Base-by-base conservation (phyloP, 495 filamentous ascomycete genomes). In the Sordaria brevicollis region DNA sequence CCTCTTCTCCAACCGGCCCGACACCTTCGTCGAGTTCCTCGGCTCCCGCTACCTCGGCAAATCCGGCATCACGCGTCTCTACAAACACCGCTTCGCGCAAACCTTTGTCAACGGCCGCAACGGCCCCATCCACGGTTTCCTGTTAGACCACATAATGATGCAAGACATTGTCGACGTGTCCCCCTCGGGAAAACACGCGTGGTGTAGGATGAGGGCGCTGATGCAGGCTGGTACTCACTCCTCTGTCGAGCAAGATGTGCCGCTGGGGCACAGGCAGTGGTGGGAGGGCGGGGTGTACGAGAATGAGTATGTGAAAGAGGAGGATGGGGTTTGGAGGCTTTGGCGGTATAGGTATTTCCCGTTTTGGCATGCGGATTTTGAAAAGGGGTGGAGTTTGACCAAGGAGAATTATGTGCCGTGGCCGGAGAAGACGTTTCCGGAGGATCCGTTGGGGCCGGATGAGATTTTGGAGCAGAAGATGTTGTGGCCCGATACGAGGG, bases 201-300 rank as follows among this genome's bases (percentile, higher is more conserved):
- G 81, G 76, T 85, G 81, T 70, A 81, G 85, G 49, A 86, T 87
- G 81, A 83, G 85, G 34, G 82, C 83, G 36, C 75, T 87, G 65
- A 87, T 87, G 85, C 79, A 81, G 66, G 84, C 85, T 3, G 84
- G 85, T 62, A 83, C 81, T 11, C 85, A 87, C 74, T 74, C 83
- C 68, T 79, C 76, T 41, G 79, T 86, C 65, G 76, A 79, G 62
- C 81, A 82, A 19, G 77, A 74, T 29, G 82, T 86, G 69, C 84
- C 85, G 6, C 77, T 81, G 49, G 84, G 84, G 8, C 79, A 84
- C 65, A 77, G 80, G 8, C 84, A 87, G 72, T 86, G 84, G 84
- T 86, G 84, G 83, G 84, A 86, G 71, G 85, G 85, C 29, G 85
- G 85, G 5, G 75, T 87, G 68, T 87, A 87, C 76, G 85, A 87